Base-by-base conservation (phyloP, 345 rosid genomes). In the Litchi chinensis region DNA sequence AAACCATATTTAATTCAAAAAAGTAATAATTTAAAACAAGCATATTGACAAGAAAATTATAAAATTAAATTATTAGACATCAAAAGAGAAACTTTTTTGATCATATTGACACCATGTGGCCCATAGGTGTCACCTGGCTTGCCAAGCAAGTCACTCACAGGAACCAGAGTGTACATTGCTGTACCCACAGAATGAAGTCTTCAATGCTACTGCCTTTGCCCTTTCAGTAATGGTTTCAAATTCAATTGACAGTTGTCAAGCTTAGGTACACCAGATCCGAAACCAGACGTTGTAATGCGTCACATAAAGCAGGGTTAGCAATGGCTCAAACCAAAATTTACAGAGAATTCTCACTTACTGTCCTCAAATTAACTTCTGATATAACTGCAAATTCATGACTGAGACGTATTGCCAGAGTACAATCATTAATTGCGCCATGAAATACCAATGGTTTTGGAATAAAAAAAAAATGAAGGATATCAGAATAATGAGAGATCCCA, bases 1-100 rank as follows among this genome's bases (percentile, higher is more conserved):
- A 75, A 64, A 64, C 78, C 70, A 13, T 39, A 72, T 32, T 13
- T 50, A 28, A 26, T 71, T 71, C 7, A 71, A 28, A 44, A 46
- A 50, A 6, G 22, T 71, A 16, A 52, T 12, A 71, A 32, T 71
- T 60, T 71, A 26, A 3, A 70, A 59, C 37, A 46, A 48, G 37
- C 12, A 15, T 5, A 70, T 71, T 50, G 12, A 50, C 15, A 26
- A 48, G 41, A 8, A 13, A 16, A 71, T 28, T 52, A 52, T 26
- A 43, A 18, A 11, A 26, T 71, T 24, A 71, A 19, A 9, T 13
- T 12, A 52, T 71, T 26, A 40, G 15, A 37, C 59, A 39, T 73
- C 32, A 37, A 6, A 57, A 11, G 26, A 64, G 19, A 46, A 74
- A 8, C 8, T 32, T 32, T 3, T 32, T 32, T 32, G 3, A 32